Evolutionary conservation across 2,329 filamentous ascomycete genomes (phyloP), one percentile per base, ranked within the genome.

Genomic region (Paradendryphiella salina): DNA sequence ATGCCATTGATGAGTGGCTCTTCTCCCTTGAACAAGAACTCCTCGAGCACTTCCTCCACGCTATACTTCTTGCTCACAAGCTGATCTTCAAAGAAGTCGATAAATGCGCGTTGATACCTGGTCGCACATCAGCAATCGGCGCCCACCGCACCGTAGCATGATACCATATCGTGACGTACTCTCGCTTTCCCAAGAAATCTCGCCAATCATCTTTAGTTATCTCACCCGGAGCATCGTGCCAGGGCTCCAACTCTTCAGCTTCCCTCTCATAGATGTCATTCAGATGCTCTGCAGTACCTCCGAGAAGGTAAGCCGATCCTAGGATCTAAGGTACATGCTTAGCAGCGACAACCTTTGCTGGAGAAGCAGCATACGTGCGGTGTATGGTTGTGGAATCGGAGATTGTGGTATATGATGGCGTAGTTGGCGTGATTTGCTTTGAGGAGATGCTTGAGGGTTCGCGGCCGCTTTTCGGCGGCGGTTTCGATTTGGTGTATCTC

Each of bases 41-140:
- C 83, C 3, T 84, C 77, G 7, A 95, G 77, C 2, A 96, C 83
- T 45, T 80, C 78, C 67, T 87, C 89, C 90, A 94, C 96, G 67
- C 96, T 83, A 70, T 96, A 97, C 29, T 84, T 80, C 63, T 86
- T 83, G 14, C 78, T 77, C 3, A 89, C 91, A 23, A 97, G 78
- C 65, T 90, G 85, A 70, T 99, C 94, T 71, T 99, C 94, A 68
- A 96, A 97, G 70, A 94, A 97, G 71, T 99, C 92, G 48, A 99
- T 79, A 67, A 87, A 99, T 0, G 91, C 93, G 52, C 93, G 83
- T 73, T 99, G 90, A 67, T 95, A 96, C 56, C 79, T 84, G 63
- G 15, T 26, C 14, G 14, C 5, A 4, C 26, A 37, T 68, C 31
- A 65, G 58, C 35, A 45, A 14, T 31, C n/a, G n/a, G 11, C 20